A percentile compares a stretch with the other conserved stretches of the same genome.
phyloP scores from a whole-genome alignment of 257 asterid species.

The Cruciata laevipes region DNA sequence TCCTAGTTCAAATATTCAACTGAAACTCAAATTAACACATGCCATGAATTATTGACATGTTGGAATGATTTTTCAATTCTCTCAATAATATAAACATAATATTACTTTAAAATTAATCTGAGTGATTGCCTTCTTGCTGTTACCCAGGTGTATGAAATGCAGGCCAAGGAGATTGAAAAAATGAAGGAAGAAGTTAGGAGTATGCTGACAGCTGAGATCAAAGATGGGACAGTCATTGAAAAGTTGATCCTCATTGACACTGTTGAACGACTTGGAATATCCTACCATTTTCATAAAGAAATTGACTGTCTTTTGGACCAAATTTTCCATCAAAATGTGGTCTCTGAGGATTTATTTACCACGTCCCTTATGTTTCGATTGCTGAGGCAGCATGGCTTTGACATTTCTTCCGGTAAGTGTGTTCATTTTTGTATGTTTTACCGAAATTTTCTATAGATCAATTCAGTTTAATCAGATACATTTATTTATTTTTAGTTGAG shows the following conservation, averaged over 20 bases:
- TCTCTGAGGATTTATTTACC: background rate
- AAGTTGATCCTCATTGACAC: background rate
- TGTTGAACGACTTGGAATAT: background rate
- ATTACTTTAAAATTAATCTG: too few relatives aligned
- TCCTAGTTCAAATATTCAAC: too few relatives aligned
- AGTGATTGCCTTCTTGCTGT: background rate
- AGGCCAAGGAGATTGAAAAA: background rate
- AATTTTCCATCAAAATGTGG: background rate
- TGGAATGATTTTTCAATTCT: too few relatives aligned
- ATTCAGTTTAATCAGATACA: too few relatives aligned
- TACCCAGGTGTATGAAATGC: background rate
- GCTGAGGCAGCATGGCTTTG: background rate
- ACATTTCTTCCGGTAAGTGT: background rate
- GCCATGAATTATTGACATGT: too few relatives aligned
- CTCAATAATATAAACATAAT: too few relatives aligned
- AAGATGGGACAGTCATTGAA: background rate
- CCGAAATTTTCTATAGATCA: too few relatives aligned
- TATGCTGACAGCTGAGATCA: background rate
- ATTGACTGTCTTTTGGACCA: background rate
- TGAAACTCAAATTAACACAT: too few relatives aligned
- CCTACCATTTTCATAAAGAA: too few relatives aligned
- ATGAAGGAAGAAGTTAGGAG: background rate
- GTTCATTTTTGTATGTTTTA: too few relatives aligned
- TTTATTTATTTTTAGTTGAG: too few relatives aligned
- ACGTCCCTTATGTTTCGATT: background rate